A percentile compares a stretch with the other conserved stretches of the same genome.
Conservation (phyloP, 441 rosid species). For the Adansonia gregorii region DNA sequence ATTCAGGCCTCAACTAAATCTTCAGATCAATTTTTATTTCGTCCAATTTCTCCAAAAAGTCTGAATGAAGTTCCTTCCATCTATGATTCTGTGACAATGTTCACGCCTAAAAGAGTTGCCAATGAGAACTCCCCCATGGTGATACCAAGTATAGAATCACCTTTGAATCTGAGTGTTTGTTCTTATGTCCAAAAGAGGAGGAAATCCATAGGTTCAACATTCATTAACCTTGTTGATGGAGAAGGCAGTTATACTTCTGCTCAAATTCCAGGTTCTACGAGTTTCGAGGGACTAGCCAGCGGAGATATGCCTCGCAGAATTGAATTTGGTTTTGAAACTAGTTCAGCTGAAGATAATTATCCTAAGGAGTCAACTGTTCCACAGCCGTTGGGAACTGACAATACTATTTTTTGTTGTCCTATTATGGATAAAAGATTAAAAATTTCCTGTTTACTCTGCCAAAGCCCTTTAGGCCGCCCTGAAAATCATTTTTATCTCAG, state of each 20-base stretch:
- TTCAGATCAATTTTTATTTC: conserved; percentile 48
- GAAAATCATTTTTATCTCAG: conserved; percentile 56
- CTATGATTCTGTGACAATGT: conserved; percentile 37
- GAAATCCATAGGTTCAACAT: conserved; percentile 47
- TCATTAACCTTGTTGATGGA: conserved; percentile 42
- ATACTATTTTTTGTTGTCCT: conserved; percentile 34
- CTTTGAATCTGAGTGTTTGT: conserved; percentile 66
- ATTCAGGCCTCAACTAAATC: conserved; percentile 56
- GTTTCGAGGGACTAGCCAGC: conserved; percentile 34
- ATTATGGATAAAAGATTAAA: conserved; percentile 47
- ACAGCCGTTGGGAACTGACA: conserved; percentile 6
- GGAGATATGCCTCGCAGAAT: conserved; percentile 50
- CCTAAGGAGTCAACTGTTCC: conserved; percentile 37
- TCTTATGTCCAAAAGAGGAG: conserved; percentile 72
- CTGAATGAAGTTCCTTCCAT: conserved; percentile 40
- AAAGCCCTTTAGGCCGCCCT: conserved; percentile 66
- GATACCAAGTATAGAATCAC: conserved; percentile 55
- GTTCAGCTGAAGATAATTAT: conserved; percentile 30
- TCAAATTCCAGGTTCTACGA: conserved; percentile 34
- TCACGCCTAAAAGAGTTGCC: conserved; percentile 56
- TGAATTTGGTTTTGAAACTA: conserved; percentile 52
- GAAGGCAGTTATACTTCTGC: conserved; percentile 41
- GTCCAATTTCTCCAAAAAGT: conserved; percentile 42
- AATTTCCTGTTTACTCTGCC: conserved; percentile 72
- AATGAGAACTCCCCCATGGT: conserved; percentile 38